Evolutionary conservation across 257 asterid genomes (phyloP), one percentile per base, ranked within the genome.

Genomic region (Fraxinus cuspidata): DNA sequence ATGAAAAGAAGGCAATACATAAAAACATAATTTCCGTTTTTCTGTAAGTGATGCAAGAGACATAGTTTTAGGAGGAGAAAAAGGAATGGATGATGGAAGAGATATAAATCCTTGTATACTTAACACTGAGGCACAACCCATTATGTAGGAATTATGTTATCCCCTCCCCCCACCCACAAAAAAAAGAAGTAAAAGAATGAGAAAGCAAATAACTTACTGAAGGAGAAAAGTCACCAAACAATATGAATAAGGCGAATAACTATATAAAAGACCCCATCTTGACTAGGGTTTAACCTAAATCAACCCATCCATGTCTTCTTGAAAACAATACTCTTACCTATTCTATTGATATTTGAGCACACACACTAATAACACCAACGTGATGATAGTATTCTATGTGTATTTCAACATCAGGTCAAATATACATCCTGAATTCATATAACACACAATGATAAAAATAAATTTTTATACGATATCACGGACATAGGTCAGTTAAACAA

Each of bases 1-100:
- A 72, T n/a, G 69, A 58, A 74, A 51, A 72, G 15, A 51, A 72
- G 27, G 51, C 37, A 28, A 47, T 71, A 15, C 47, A 72, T 63
- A 27, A 12, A 56, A 63, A 11, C 35, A 42, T 44, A 21, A 72
- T 71, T 21, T 23, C 35, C 40, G 12, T 32, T 47, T 15, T 11
- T 40, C n/a, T 72, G 27, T 13, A 25, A 15, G n/a, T 29, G 15
- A 72, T 27, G 40, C 40, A 47, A 28, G n/a, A 16, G 18, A 63
- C 34, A 11, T 42, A 23, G 12, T 63, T 12, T 63, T 7, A 56
- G 27, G 65, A 56, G 7, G 19, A 27, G 18, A 63, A 9, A 60
- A 25, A 11, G 18, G 28, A 4, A 4, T 7, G 2, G 29, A 21
- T 58, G 13, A 21, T 58, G 15, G 12, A 8, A 21, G 66, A 58